phyloP scores from a whole-genome alignment of 1,284 basidiomycete species.

The Fomitiporia mediterranea region DNA sequence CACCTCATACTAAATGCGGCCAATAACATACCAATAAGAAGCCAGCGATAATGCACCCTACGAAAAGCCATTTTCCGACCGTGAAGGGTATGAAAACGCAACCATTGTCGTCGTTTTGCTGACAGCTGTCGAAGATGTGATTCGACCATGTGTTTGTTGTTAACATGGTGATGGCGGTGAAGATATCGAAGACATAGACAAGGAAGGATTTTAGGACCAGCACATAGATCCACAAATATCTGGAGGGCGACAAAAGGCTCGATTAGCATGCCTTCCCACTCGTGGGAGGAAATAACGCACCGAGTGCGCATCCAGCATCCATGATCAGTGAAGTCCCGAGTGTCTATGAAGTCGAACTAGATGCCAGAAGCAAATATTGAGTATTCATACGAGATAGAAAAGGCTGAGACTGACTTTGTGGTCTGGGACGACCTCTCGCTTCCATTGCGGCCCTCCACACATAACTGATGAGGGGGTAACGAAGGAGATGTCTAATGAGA shows the following conservation, averaged over 20 bases:
- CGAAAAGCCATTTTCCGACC: slow-evolving; percentile 94
- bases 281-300: slow-evolving; percentile 41
- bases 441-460: slow-evolving; percentile 83
- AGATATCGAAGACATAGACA: slow-evolving; percentile 97
- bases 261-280: neutral
- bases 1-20: neutral
- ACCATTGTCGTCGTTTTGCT: slow-evolving; percentile 43
- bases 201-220: slow-evolving; percentile 92
- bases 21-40: slow-evolving; percentile 73
- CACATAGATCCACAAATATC: slow-evolving; percentile 89
- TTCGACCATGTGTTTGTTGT: slow-evolving; percentile 90
- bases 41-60: slow-evolving; percentile 96
- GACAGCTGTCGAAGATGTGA: slow-evolving; percentile 79
- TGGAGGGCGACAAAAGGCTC: slow-evolving; percentile 30
- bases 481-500: slow-evolving; percentile 23
- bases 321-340: slow-evolving; percentile 86
- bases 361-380: neutral
- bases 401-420: slow-evolving; percentile 78
- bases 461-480: slow-evolving; percentile 40
- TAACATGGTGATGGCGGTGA: slow-evolving; percentile 95
- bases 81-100: slow-evolving; percentile 87
- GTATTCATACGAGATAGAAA: slow-evolving; percentile 7
- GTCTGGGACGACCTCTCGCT: slow-evolving; percentile 95
- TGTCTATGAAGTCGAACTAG: slow-evolving; percentile 97
- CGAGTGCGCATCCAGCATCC: slow-evolving; percentile 82